Conservation (phyloP, 768 basidiomycete genomes). For the Dacryopinax primogenitus region DNA sequence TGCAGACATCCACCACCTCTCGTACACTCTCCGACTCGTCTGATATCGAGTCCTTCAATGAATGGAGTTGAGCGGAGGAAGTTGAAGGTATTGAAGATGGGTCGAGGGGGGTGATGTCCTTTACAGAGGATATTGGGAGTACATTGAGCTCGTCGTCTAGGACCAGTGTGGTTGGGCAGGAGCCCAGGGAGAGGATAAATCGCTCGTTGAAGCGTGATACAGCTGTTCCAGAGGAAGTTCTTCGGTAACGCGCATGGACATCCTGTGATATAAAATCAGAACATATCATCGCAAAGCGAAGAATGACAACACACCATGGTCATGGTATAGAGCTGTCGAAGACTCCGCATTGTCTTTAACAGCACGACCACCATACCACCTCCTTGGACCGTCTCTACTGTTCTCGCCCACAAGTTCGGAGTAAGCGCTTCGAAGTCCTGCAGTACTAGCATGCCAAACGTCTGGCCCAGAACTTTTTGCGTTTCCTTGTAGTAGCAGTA, state of each 20-base stretch:
- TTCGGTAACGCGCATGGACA: conserved; percentile 88
- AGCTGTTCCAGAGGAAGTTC: conserved; percentile 76
- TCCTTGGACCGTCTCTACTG: conserved; percentile 96
- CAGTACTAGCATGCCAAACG: conserved; percentile 90
- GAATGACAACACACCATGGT: conserved; percentile 39
- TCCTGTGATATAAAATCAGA: conserved; percentile 41
- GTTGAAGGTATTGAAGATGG: conserved; percentile 33
- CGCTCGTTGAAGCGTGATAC: conserved; percentile 97
- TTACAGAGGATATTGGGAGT: conserved; percentile 85
- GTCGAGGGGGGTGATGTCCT: conserved; percentile 67
- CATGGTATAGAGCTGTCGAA: conserved; percentile 87
- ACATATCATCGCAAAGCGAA: conserved; percentile 34
- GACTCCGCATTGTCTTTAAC: conserved; percentile 86
- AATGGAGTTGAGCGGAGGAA: conserved; percentile 53
- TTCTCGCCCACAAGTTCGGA: conserved; percentile 89
- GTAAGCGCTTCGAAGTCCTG: conserved; percentile 99
- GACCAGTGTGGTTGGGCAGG: conserved; percentile 82
- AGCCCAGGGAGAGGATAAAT: conserved; percentile 92
- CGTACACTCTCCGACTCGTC: conserved; percentile 72
- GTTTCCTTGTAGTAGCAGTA: conserved; percentile 98
- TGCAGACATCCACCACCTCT: conserved; percentile 77
- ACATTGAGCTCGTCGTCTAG: conserved; percentile 98
- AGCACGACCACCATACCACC: conserved; percentile 80
- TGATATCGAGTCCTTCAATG: conserved; percentile 60
- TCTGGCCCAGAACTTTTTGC: conserved; percentile 91